phyloP scores from a whole-genome alignment of 2,329 filamentous ascomycete species.

The Aspergillus thermomutatus region DNA sequence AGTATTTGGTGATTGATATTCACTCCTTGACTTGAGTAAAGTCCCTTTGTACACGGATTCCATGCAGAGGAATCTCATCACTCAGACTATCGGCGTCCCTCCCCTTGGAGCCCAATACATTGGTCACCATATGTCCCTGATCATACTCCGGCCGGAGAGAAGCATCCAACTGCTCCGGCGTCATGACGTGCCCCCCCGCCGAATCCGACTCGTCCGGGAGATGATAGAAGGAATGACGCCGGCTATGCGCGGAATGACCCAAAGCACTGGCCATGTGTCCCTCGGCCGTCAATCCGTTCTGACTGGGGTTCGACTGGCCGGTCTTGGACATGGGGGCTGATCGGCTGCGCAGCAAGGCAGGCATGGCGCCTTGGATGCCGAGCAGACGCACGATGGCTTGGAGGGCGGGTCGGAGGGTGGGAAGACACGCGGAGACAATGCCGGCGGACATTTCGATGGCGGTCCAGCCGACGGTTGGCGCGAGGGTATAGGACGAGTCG shows the following conservation, averaged over 20 bases:
- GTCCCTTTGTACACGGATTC: conserved; percentile 19
- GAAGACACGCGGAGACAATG: conserved; percentile 26
- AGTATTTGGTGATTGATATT: neutral
- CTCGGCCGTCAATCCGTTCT: neutral
- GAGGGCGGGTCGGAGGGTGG: conserved; percentile 24
- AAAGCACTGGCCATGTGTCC: neutral
- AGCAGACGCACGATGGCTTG: conserved; percentile 16
- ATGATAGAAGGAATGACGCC: conserved; percentile 15
- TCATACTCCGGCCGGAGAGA: conserved; percentile 19
- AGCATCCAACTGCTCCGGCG: conserved; percentile 4
- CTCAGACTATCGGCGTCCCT: conserved; percentile 6
- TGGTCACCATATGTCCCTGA: conserved; percentile 13
- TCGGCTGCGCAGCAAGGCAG: conserved; percentile 12
- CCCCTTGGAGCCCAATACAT: conserved; percentile 7
- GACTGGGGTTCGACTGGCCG: neutral
- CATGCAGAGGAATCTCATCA: conserved; percentile 20
- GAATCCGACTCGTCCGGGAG: conserved; percentile 14
- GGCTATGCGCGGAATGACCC: neutral
- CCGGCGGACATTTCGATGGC: conserved; percentile 29
- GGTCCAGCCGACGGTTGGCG: conserved; percentile 27
- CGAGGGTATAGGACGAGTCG: conserved; percentile 26
- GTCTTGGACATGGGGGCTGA: conserved; percentile 3
- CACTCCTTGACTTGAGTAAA: conserved; percentile 9
- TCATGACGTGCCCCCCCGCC: neutral
- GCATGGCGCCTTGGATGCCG: conserved; percentile 13